phyloP scores from a whole-genome alignment of 208 protist species.

The Tritrichomonas foetus region DNA sequence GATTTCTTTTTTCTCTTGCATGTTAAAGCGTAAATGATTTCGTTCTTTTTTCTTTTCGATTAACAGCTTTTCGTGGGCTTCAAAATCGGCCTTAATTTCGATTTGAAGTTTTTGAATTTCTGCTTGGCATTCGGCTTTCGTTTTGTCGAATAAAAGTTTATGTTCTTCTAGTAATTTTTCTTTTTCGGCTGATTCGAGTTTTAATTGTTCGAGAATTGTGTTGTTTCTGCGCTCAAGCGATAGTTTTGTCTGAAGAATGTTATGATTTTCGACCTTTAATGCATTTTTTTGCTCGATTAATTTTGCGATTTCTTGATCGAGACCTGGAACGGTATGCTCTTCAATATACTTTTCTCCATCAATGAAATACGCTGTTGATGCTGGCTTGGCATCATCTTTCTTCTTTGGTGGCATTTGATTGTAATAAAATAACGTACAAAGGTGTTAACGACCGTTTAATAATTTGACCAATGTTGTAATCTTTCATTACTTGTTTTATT shows the following conservation, averaged over 20 bases:
- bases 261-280: neutral
- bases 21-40: neutral
- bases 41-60: neutral
- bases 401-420: too few species aligned
- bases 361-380: too few species aligned
- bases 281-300: neutral
- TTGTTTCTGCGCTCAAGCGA: neutral
- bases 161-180: neutral
- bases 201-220: neutral
- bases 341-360: neutral
- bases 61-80: neutral
- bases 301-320: neutral
- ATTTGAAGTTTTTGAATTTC: neutral
- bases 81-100: neutral
- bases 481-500: too few species aligned
- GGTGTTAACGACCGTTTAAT: too few species aligned
- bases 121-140: neutral
- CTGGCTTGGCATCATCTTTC: too few species aligned
- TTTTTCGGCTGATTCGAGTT: neutral
- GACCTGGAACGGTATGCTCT: neutral
- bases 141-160: neutral
- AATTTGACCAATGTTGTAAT: too few species aligned
- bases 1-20: conserved; percentile 34
- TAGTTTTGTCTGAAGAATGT: neutral
- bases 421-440: too few species aligned